Base-by-base conservation (phyloP, 495 filamentous ascomycete genomes). In the Talaromyces ruber region DNA sequence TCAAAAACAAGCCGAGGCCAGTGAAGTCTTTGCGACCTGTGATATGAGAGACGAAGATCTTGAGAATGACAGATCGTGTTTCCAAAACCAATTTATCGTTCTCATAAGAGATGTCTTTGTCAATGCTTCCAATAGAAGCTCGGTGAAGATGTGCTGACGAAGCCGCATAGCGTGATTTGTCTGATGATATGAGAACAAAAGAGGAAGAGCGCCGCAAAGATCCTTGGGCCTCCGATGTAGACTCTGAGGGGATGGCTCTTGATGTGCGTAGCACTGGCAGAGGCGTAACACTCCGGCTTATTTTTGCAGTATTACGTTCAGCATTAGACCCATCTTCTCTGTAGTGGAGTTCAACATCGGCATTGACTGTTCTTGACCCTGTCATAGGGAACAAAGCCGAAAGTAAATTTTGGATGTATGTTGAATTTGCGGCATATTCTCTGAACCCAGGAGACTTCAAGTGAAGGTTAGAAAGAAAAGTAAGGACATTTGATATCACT, bases 1-100 rank as follows among this genome's bases (percentile, higher is more conserved):
- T 96, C n/a, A 90, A 74, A 67, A 90, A 94, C 28, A 98, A 74
- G 0, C 90, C 90, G 58, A 98, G 88, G 2, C 95, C 93, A 2
- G 88, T 79, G 67, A 97, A 98, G 28, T 98, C 92, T 71, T 96
- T 93, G 32, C 89, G 85, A 34, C 82, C 79, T 45, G 96, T 78
- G 1, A 98, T 72, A 63, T 96, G 89, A 68, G 96, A 91, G 47
- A 86, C 74, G 67, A 96, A 96, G 1, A 97, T 85, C 14, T 78
- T 82, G 53, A 93, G 79, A 14, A 89, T 83, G 28, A 97, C 76
- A 64, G 90, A 88, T 8, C 95, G 70, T 5, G 97, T 73, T 26
- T 83, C 84, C 62, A 92, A 88, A 6, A 94, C 83, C 34, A 96
- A 75, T 14, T 82, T 79, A 70, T 91, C 87, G 25, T 85, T 86